phyloP scores from a whole-genome alignment of 1,139 yeast species.

The Geotrichum candidum region DNA sequence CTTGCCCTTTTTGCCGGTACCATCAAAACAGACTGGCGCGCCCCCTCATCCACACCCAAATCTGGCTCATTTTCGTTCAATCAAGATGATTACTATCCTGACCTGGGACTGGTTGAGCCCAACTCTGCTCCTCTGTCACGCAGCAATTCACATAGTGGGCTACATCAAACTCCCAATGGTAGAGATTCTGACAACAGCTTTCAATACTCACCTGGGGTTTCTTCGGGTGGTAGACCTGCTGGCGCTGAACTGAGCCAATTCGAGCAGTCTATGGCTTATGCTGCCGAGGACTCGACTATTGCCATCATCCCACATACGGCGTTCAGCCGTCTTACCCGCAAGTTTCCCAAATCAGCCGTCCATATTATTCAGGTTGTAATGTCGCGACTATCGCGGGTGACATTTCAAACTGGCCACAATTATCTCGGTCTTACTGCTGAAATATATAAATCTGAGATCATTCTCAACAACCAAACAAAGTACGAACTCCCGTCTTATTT shows the following conservation, averaged over 20 bases:
- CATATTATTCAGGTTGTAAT: constrained; percentile 91
- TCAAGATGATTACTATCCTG: neutral
- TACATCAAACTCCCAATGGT: neutral
- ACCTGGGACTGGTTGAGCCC: neutral
- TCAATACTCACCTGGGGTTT: neutral
- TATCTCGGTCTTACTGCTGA: constrained; percentile 82
- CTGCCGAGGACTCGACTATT: constrained; percentile 66
- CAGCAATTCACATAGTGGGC: neutral
- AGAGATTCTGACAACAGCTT: neutral
- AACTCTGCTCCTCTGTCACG: constrained; percentile 1
- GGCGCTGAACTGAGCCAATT: neutral
- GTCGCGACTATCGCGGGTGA: constrained; percentile 80
- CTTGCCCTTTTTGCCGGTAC: constrained; percentile 59
- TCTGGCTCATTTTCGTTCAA: constrained; percentile 2
- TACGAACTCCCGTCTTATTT: constrained; percentile 59
- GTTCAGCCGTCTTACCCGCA: constrained; percentile 62
- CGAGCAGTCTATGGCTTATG: constrained; percentile 44
- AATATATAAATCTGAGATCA: constrained; percentile 68
- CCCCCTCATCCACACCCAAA: neutral
- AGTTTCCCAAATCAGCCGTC: constrained; percentile 84
- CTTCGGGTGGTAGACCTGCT: neutral
- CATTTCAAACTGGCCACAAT: constrained; percentile 82
- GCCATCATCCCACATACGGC: constrained; percentile 89
- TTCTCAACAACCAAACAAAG: constrained; percentile 49
- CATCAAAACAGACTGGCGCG: constrained; percentile 17